A percentile compares a stretch with the other conserved stretches of the same genome.
Conservation (phyloP, 306 rosid genomes). For the Vigna nakashimae region DNA sequence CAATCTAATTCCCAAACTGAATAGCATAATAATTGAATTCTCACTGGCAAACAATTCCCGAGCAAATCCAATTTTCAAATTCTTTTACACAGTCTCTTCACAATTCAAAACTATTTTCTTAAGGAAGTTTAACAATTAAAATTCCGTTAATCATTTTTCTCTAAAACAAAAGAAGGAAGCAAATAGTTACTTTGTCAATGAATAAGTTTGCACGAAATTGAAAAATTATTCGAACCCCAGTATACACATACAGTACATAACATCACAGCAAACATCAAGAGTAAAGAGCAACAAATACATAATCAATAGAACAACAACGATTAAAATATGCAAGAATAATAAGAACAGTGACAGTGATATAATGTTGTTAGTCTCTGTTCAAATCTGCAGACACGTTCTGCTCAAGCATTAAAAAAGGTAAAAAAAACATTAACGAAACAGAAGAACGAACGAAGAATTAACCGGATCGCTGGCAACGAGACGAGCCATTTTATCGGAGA, state of each 20-base stretch:
- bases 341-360: constrained; percentile 15
- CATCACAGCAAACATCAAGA: neutral
- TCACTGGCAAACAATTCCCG: neutral
- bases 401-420: neutral
- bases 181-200: neutral
- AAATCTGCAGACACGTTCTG: neutral
- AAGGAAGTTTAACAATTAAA: neutral
- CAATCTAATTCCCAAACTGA: constrained; percentile 7
- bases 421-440: neutral
- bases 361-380: neutral
- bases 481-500: constrained; percentile 84
- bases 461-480: constrained; percentile 95
- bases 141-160: neutral
- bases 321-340: neutral
- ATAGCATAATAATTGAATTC: constrained; percentile 30
- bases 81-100: neutral
- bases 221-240: constrained; percentile 12
- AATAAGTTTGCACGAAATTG: neutral
- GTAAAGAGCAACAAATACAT: neutral
- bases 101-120: neutral
- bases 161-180: neutral
- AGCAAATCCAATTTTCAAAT: constrained; percentile 1
- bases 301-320: neutral
- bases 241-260: neutral
- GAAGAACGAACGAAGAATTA: neutral